These are phyloP conservation scores for Meredithiella fracta DNA, from an alignment of 2,329 filamentous ascomycete genomes.

Conservation along the genomic window DNA sequence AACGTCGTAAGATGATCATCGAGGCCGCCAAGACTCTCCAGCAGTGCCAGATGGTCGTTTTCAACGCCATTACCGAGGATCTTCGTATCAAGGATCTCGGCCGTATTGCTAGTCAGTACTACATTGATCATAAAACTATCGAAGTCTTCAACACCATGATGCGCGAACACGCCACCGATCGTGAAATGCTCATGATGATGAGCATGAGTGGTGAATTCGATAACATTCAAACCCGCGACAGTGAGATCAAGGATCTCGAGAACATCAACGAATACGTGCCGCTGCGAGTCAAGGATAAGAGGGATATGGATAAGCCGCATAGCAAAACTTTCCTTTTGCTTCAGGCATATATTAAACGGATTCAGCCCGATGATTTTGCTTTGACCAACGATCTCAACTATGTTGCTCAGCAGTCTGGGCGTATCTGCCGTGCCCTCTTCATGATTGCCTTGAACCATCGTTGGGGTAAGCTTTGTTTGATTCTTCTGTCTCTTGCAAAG, in stretches of 20 bases:
- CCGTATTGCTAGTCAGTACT: conserved; percentile 92
- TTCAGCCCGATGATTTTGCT: conserved; percentile 82
- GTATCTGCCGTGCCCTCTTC: conserved; percentile 87
- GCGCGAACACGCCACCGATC: conserved; percentile 69
- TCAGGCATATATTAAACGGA: conserved; percentile 83
- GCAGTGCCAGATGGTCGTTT: conserved; percentile 96
- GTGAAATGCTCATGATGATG: conserved; percentile 89
- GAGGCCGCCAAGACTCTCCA: conserved; percentile 77
- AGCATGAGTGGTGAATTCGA: conserved; percentile 96
- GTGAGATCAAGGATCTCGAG: conserved; percentile 72
- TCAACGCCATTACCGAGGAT: conserved; percentile 73
- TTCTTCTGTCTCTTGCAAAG: conserved; percentile 81
- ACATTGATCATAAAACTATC: conserved; percentile 83
- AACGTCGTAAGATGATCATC: conserved; percentile 70
- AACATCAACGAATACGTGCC: conserved; percentile 44
- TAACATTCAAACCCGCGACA: conserved; percentile 86
- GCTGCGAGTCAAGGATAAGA: conserved; percentile 24
- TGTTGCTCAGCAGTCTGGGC: conserved; percentile 84
- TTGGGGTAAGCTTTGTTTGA: conserved; percentile 91
- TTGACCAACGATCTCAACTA: conserved; percentile 84
- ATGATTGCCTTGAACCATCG: conserved; percentile 92
- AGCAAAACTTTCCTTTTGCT: conserved; percentile 91
- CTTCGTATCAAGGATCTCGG: conserved; percentile 88
- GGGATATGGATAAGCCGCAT: conserved; percentile 53
- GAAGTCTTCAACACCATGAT: conserved; percentile 96